Evolutionary conservation across 1,284 basidiomycete species (phyloP).

Genomic region (Ceratobasidium theobromae): DNA sequence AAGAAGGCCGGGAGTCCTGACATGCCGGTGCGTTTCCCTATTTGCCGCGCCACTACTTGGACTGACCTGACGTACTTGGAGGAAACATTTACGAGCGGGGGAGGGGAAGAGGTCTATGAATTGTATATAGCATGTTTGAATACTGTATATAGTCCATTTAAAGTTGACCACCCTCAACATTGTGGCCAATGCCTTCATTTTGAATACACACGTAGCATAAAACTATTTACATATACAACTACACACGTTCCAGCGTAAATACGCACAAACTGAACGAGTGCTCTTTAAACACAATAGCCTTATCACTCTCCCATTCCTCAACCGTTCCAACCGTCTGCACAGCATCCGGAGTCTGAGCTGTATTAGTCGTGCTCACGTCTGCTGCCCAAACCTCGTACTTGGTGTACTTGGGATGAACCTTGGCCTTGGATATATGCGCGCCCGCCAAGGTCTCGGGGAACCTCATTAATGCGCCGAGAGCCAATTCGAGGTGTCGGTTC

Average conservation of each 20-base stretch:
- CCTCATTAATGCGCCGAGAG: constrained; percentile 45
- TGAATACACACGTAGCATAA: too few relatives aligned
- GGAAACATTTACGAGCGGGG: too few relatives aligned
- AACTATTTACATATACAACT: too few relatives aligned
- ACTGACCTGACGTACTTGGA: too few relatives aligned
- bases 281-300: constrained; percentile 47
- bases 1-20: too few relatives aligned
- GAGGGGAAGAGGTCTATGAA: too few relatives aligned
- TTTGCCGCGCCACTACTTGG: too few relatives aligned
- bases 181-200: too few relatives aligned
- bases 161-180: too few relatives aligned
- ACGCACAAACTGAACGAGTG: constrained; percentile 51
- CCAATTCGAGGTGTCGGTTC: constrained; percentile 48
- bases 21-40: too few relatives aligned
- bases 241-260: constrained; percentile 16
- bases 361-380: constrained; percentile 48
- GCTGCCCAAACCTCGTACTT: constrained; percentile 54
- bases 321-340: constrained; percentile 46
- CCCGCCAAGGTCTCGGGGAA: constrained; percentile 43
- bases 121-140: too few relatives aligned
- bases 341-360: constrained; percentile 48
- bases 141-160: too few relatives aligned
- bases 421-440: not conserved
- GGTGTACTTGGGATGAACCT: constrained; percentile 38
- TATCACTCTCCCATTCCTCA: constrained; percentile 44